These are phyloP conservation scores for sunflower (Helianthus annuus) DNA, from an alignment of 129 eudicot species.

Conservation along the genomic window HanXRQr2.0-SUNRISE NC_035433.2:1026309-1026808, in stretches of 20 bases:
- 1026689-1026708: background rate
- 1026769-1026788: background rate
- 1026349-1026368: slow-evolving; percentile 7
- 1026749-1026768: background rate
- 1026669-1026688: background rate
- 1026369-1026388: background rate
- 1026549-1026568: too few species aligned
- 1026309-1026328: background rate
- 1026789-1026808: background rate
- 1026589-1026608: background rate
- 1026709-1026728: slow-evolving; percentile 1
- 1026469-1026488: too few species aligned
- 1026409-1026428: too few species aligned
- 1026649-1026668: too few species aligned
- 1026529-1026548: too few species aligned
- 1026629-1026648: background rate
- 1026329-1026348: background rate
- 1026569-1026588: background rate
- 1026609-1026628: background rate
- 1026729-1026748: slow-evolving; percentile 1
- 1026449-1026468: too few species aligned
- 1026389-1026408: background rate
- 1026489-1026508: too few species aligned
- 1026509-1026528: too few species aligned
- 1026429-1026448: too few species aligned